phyloP scores from a whole-genome alignment of 73 alveolate genomes.

The Urostyla sp. region DNA sequence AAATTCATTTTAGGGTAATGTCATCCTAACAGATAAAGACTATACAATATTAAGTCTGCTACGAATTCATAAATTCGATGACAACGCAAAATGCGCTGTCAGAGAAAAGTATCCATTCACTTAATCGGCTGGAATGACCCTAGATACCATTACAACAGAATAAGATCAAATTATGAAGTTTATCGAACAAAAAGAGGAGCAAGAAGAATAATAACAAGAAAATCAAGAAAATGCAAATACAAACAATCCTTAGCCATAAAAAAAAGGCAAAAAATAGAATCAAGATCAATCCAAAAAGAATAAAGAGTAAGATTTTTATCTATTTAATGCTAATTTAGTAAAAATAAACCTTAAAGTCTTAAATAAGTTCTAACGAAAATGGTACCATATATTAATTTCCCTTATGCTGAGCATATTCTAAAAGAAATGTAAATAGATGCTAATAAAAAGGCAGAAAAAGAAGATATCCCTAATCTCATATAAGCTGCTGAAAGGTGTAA shows the following conservation, averaged over 20 bases:
- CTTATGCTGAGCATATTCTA: slow-evolving; percentile 80
- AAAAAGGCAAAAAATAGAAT: slow-evolving; percentile 50
- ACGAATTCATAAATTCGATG: slow-evolving; percentile 84
- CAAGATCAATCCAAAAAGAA: slow-evolving; percentile 27
- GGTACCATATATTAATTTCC: slow-evolving; percentile 82
- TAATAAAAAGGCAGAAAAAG: slow-evolving; percentile 65
- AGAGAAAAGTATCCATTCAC: slow-evolving; percentile 88
- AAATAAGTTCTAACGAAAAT: slow-evolving; percentile 72
- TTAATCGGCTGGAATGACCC: slow-evolving; percentile 78
- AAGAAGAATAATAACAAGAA: slow-evolving; percentile 47
- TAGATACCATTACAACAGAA: slow-evolving; percentile 67
- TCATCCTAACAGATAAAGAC: slow-evolving; percentile 83
- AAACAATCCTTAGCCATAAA: slow-evolving; percentile 5
- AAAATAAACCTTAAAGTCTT: slow-evolving; percentile 44
- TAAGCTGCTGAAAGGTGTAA: slow-evolving; percentile 67
- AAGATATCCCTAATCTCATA: slow-evolving; percentile 59
- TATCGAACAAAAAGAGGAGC: slow-evolving; percentile 53
- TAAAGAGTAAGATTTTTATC: slow-evolving; percentile 26
- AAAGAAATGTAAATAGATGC: slow-evolving; percentile 61
- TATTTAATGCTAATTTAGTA: no score
- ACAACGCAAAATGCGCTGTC: slow-evolving; percentile 75
- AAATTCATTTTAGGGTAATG: slow-evolving; percentile 84
- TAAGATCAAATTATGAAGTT: slow-evolving; percentile 64
- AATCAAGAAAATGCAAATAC: slow-evolving; percentile 8
- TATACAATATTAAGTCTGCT: slow-evolving; percentile 76